phyloP scores from a whole-genome alignment of 2,329 filamentous ascomycete genomes.

The Colletotrichum tanaceti region DNA sequence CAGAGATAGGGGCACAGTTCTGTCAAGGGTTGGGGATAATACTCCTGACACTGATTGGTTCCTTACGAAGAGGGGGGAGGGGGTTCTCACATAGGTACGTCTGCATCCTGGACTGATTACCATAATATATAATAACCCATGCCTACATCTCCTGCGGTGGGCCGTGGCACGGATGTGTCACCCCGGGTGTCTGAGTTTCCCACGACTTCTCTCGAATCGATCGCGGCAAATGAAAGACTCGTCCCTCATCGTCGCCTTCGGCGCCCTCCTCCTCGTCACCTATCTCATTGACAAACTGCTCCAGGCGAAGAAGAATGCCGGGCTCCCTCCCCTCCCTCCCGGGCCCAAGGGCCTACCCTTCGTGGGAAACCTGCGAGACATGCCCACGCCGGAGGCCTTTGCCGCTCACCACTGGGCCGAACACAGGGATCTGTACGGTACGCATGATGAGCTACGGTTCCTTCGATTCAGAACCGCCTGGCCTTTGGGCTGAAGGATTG shows the following conservation, averaged over 20 bases:
- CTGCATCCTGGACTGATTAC: too few species aligned
- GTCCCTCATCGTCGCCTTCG: background rate
- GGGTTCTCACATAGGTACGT: too few species aligned
- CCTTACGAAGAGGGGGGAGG: too few species aligned
- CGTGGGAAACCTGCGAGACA: background rate
- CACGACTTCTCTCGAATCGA: too few species aligned
- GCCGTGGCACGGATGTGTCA: too few species aligned
- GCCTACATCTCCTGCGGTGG: too few species aligned
- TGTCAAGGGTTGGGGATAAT: too few species aligned
- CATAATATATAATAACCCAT: too few species aligned
- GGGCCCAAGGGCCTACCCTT: slow-evolving; percentile 1
- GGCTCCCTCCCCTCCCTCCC: background rate
- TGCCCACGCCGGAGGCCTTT: background rate
- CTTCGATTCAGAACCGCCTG: background rate
- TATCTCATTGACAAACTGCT: background rate
- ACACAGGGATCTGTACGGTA: background rate
- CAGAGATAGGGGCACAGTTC: too few species aligned
- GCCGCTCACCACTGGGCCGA: background rate
- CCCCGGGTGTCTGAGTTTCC: too few species aligned
- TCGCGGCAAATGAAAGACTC: background rate
- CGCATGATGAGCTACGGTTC: background rate
- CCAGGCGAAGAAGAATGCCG: background rate
- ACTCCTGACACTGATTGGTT: too few species aligned
- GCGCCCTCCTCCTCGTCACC: background rate
- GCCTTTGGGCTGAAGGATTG: background rate